These are phyloP conservation scores for Hyaloscypha variabilis DNA, from an alignment of 495 filamentous ascomycete genomes.

Conservation along the genomic window DNA sequence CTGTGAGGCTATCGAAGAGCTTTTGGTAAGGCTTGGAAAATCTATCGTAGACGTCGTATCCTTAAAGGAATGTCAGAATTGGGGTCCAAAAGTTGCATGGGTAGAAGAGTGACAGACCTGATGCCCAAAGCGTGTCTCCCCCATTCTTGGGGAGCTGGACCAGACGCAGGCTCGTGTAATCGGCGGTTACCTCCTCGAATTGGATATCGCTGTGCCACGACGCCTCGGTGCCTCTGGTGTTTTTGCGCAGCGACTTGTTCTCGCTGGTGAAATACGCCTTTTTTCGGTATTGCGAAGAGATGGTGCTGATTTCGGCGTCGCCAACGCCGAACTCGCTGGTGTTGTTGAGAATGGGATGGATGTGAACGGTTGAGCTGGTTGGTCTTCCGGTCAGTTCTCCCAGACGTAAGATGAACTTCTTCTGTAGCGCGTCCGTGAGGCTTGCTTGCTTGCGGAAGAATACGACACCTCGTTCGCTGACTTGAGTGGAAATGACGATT, in stretches of 20 bases:
- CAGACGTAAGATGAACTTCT: conserved; percentile 65
- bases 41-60: conserved; percentile 77
- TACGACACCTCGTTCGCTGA: conserved; percentile 76
- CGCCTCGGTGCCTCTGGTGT: conserved; percentile 22
- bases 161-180: conserved; percentile 64
- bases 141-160: conserved; percentile 65
- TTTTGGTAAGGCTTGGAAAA: conserved; percentile 62
- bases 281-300: conserved; percentile 60
- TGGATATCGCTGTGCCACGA: conserved; percentile 70
- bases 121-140: conserved; percentile 72
- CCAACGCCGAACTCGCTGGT: conserved; percentile 48
- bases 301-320: conserved; percentile 73
- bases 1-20: conserved; percentile 69
- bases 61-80: conserved; percentile 27
- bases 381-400: conserved; percentile 69
- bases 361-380: conserved; percentile 62
- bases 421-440: conserved; percentile 63
- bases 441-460: conserved; percentile 78
- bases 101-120: conserved; percentile 39
- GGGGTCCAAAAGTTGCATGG: not conserved
- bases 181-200: conserved; percentile 64
- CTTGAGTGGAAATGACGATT: conserved; percentile 37
- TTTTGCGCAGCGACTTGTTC: conserved; percentile 39
- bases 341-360: conserved; percentile 69
- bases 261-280: conserved; percentile 46